Conservation (phyloP, 2,329 filamentous ascomycete species). For the Botrytis byssoidea region DNA sequence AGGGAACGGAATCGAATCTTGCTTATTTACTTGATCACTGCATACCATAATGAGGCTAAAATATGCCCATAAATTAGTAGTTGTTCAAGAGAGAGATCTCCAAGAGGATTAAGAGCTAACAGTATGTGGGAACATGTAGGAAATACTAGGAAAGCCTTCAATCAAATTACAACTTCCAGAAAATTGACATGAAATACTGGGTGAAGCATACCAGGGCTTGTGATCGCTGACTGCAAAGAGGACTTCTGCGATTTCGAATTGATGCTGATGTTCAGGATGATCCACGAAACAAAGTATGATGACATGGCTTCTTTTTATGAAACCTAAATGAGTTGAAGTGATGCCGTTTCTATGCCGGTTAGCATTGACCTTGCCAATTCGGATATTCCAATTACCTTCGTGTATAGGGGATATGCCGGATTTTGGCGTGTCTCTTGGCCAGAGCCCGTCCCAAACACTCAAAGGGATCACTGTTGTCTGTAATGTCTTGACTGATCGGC, state of each 20-base stretch:
- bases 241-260: conserved; percentile 50
- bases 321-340: conserved; percentile 47
- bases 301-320: conserved; percentile 39
- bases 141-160: not conserved
- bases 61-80: not conserved
- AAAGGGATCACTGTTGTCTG: conserved; percentile 62
- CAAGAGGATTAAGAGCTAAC: not conserved
- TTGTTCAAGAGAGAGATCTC: not conserved
- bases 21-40: conserved; percentile 45
- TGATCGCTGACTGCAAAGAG: conserved; percentile 45
- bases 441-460: conserved; percentile 67
- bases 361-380: not conserved
- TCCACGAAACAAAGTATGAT: conserved; percentile 50
- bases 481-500: conserved; percentile 45
- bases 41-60: conserved; percentile 51
- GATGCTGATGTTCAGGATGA: conserved; percentile 47
- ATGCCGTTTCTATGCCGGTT: conserved; percentile 39
- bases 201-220: conserved; percentile 41
- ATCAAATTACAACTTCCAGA: not conserved
- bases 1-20: conserved; percentile 46
- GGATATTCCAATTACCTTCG: conserved; percentile 42
- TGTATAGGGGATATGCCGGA: conserved; percentile 72
- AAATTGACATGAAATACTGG: not conserved
- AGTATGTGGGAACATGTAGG: not conserved
- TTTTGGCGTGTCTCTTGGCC: conserved; percentile 55